Percentiles rank a stretch among this genome's conserved stretches.
Conservation (phyloP, 257 asterid species). For the Solanum boliviense region DNA sequence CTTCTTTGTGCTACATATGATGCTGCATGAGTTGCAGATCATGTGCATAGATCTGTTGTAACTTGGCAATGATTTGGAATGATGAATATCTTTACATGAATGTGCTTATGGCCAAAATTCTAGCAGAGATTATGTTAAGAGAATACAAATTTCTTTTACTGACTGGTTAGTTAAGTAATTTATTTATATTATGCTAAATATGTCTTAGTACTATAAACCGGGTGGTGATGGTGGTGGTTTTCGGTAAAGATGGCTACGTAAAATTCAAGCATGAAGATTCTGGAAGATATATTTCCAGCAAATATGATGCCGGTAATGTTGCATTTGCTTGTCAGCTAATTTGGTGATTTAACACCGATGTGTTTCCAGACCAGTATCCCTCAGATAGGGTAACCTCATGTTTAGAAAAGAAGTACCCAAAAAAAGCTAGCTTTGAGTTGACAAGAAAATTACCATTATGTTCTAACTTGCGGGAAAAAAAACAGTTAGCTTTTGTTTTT, state of each 20-base stretch:
- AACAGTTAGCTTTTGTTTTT: background rate
- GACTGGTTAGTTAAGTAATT: background rate
- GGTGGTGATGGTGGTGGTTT: background rate
- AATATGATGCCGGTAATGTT: background rate
- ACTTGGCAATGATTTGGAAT: background rate
- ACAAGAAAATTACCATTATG: background rate
- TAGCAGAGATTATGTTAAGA: background rate
- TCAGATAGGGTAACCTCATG: background rate
- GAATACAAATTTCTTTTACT: background rate
- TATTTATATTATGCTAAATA: background rate
- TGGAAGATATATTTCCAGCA: background rate
- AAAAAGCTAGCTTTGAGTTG: background rate
- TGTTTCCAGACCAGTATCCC: background rate
- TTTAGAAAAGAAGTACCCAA: background rate
- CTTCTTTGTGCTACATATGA: background rate
- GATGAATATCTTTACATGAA: background rate
- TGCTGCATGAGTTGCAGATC: background rate
- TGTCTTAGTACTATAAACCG: background rate
- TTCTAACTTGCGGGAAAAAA: background rate
- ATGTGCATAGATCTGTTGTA: background rate
- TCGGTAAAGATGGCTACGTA: background rate
- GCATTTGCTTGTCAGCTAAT: background rate
- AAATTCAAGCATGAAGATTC: background rate
- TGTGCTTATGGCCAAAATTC: background rate
- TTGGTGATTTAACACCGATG: background rate